Evolutionary conservation across 1,284 basidiomycete genomes (phyloP).

Genomic region (Ustilago sp.): DNA sequence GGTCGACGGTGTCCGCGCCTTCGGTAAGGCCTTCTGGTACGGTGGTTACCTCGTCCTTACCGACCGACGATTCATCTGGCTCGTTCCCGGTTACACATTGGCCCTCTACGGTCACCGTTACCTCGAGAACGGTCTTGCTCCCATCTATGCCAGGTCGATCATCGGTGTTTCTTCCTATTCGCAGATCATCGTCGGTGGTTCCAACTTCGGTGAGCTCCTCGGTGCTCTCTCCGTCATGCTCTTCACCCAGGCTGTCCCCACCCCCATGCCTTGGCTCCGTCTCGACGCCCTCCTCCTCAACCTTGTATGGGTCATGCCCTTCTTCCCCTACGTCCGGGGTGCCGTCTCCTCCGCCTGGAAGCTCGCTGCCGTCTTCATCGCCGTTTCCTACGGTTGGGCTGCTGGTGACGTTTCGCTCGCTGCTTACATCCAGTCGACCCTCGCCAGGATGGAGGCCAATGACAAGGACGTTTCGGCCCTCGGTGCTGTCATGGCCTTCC

Average conservation of each 20-base stretch:
- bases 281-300: constrained; percentile 68
- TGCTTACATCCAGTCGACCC: constrained; percentile 70
- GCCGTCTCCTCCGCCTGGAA: constrained; percentile 59
- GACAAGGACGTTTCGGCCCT: constrained; percentile 69
- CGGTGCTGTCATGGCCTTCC: constrained; percentile 70
- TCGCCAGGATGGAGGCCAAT: constrained; percentile 65
- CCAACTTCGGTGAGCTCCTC: constrained; percentile 68
- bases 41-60: constrained; percentile 65
- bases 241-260: constrained; percentile 64
- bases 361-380: constrained; percentile 65
- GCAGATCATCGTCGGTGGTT: constrained; percentile 62
- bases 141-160: constrained; percentile 68
- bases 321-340: constrained; percentile 57
- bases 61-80: constrained; percentile 69
- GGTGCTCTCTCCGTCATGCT: constrained; percentile 69
- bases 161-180: constrained; percentile 68
- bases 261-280: constrained; percentile 68
- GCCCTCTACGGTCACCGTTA: constrained; percentile 70
- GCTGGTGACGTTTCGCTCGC: constrained; percentile 70
- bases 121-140: constrained; percentile 70
- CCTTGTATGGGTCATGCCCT: constrained; percentile 70
- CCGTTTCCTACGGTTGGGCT: constrained; percentile 70
- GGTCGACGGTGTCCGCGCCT: constrained; percentile 55
- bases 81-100: constrained; percentile 67
- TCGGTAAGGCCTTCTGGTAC: constrained; percentile 67